Conservation (phyloP, 345 rosid species). For the Populus alba region DNA sequence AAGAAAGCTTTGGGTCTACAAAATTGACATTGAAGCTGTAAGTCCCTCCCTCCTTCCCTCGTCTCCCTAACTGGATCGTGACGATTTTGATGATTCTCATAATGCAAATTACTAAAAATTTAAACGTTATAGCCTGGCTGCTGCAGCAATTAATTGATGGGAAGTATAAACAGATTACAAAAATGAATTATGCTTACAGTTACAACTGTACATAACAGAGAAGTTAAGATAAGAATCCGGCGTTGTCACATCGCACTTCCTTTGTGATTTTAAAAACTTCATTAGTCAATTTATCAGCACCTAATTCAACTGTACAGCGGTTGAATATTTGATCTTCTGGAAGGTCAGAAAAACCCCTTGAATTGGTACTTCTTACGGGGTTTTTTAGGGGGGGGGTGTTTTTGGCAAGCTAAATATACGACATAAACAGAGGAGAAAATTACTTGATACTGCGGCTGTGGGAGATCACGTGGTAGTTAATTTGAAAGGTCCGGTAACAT, state of each 20-base stretch:
- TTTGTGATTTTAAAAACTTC: not conserved
- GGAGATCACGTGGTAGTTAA: not conserved
- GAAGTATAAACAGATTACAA: not conserved
- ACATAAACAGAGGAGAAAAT: not conserved
- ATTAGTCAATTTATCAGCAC: not conserved
- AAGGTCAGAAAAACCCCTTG: constrained; percentile 24
- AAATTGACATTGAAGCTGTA: constrained; percentile 96
- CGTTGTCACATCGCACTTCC: not conserved
- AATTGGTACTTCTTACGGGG: constrained; percentile 1
- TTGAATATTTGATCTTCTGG: constrained; percentile 16
- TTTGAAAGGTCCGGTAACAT: not conserved
- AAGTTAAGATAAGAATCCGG: not conserved
- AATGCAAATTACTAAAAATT: not conserved
- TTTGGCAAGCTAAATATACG: no score
- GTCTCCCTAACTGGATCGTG: not conserved
- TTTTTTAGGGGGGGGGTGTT: no score
- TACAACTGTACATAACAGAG: not conserved
- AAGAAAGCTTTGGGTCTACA: constrained; percentile 85
- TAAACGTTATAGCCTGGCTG: not conserved
- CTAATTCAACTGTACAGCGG: not conserved
- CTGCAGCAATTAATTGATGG: not conserved
- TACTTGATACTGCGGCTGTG: not conserved
- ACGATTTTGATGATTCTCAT: not conserved
- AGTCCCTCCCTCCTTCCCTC: constrained; percentile 28
- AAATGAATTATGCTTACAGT: not conserved